A percentile compares a stretch with the other conserved stretches of the same genome.
These are phyloP conservation scores for Pseudogymnoascus pannorum DNA, from an alignment of 2,329 filamentous ascomycete genomes.

Conservation along the genomic window DNA sequence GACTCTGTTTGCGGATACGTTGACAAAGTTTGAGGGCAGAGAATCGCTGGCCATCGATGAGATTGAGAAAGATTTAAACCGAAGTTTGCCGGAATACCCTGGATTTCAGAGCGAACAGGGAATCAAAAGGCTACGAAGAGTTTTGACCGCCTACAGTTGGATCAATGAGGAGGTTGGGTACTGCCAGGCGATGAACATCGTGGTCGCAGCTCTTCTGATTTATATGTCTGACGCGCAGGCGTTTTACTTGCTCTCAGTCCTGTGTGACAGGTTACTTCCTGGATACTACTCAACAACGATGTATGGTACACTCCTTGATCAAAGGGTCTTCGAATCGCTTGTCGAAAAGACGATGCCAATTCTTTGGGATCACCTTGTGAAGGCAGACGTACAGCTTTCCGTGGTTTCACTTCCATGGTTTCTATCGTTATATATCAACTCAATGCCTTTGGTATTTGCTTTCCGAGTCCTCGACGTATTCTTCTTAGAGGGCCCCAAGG, in stretches of 20 bases:
- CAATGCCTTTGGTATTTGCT: constrained; percentile 96
- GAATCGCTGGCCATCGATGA: constrained; percentile 96
- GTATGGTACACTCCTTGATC: constrained; percentile 95
- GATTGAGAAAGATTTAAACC: constrained; percentile 96
- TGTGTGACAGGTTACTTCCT: constrained; percentile 88
- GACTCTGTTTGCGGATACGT: constrained; percentile 72
- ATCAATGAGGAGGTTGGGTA: constrained; percentile 92
- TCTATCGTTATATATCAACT: constrained; percentile 96
- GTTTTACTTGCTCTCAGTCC: constrained; percentile 83
- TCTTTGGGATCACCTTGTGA: constrained; percentile 95
- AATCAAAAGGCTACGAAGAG: constrained; percentile 79
- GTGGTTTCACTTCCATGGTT: constrained; percentile 98
- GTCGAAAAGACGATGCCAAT: constrained; percentile 99
- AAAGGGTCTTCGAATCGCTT: constrained; percentile 93
- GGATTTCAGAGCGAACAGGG: constrained; percentile 96
- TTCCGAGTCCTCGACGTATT: constrained; percentile 96
- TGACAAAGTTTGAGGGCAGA: constrained; percentile 73
- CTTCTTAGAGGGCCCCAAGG: constrained; percentile 95
- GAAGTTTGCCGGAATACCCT: constrained; percentile 92
- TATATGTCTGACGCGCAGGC: constrained; percentile 97
- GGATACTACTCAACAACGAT: constrained; percentile 99
- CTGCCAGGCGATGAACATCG: constrained; percentile 99
- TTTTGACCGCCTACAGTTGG: constrained; percentile 97
- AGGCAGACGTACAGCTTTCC: constrained; percentile 92
- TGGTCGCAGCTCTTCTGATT: constrained; percentile 94